Evolutionary conservation across 1,139 yeast species (phyloP).

Genomic region (Candida tetrigidarum): DNA sequence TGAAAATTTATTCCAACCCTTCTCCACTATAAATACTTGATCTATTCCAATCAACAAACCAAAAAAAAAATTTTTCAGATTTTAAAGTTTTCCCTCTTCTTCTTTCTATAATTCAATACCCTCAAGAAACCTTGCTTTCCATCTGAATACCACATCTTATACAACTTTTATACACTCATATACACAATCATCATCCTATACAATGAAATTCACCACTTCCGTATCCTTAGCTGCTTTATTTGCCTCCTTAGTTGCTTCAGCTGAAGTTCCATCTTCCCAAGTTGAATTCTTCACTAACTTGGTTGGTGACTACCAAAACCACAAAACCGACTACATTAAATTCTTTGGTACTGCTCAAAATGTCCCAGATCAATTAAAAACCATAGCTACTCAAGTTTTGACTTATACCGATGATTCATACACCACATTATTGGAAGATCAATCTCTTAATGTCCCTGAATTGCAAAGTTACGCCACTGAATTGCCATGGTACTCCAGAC

Average conservation of each 20-base stretch:
- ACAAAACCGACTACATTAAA: slow-evolving; percentile 30
- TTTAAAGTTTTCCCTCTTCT: neutral
- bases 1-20: neutral
- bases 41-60: neutral
- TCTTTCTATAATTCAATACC: neutral
- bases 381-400: slow-evolving; percentile 39
- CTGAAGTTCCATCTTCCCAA: slow-evolving; percentile 33
- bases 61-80: neutral
- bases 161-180: too few species aligned
- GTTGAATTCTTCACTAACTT: slow-evolving; percentile 44
- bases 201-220: slow-evolving; percentile 23
- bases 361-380: slow-evolving; percentile 39
- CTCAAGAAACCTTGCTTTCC: too few species aligned
- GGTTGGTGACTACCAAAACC: slow-evolving; percentile 38
- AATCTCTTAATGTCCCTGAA: slow-evolving; percentile 24
- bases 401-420: slow-evolving; percentile 46
- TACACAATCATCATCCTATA: neutral
- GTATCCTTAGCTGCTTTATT: slow-evolving; percentile 19
- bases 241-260: slow-evolving; percentile 24
- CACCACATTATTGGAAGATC: slow-evolving; percentile 42
- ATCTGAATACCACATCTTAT: too few species aligned
- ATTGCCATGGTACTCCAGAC: slow-evolving; percentile 48
- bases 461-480: slow-evolving; percentile 41
- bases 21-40: slow-evolving; percentile 4
- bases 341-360: slow-evolving; percentile 37